phyloP scores from a whole-genome alignment of 1,284 basidiomycete species.

The Pseudozyma tsukubaensis region DNA sequence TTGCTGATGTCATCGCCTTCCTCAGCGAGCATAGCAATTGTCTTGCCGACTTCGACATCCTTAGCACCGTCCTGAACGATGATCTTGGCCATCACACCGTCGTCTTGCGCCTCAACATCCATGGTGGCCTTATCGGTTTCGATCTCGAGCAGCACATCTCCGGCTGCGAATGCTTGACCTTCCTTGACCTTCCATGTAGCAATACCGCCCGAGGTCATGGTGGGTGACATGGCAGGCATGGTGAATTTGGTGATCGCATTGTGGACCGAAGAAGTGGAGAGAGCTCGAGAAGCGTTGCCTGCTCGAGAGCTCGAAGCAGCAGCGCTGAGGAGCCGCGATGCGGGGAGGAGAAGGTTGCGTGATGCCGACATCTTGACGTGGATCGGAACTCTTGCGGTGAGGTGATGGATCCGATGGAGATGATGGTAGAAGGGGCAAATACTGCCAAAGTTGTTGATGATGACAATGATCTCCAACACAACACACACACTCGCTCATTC shows the following conservation, averaged over 20 bases:
- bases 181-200: conserved; percentile 69
- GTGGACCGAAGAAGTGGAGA: conserved; percentile 38
- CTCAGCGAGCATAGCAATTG: conserved; percentile 70
- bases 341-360: conserved; percentile 22
- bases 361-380: conserved; percentile 33
- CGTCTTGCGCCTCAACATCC: conserved; percentile 71
- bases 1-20: conserved; percentile 70
- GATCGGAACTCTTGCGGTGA: neutral
- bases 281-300: conserved; percentile 16
- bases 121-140: conserved; percentile 71
- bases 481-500: too few species aligned
- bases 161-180: conserved; percentile 72
- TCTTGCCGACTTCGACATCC: conserved; percentile 67
- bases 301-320: conserved; percentile 23
- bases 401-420: neutral
- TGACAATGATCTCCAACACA: neutral
- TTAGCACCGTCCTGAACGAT: conserved; percentile 64
- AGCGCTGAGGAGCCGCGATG: conserved; percentile 27
- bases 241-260: conserved; percentile 56
- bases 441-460: conserved; percentile 2
- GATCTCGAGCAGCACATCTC: conserved; percentile 94
- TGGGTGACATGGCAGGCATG: conserved; percentile 68
- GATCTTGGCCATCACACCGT: conserved; percentile 70
- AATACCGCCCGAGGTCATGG: conserved; percentile 66
- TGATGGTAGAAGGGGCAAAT: conserved; percentile 1